phyloP scores from a whole-genome alignment of 208 protist species.

The Leishmania arabica region DNA sequence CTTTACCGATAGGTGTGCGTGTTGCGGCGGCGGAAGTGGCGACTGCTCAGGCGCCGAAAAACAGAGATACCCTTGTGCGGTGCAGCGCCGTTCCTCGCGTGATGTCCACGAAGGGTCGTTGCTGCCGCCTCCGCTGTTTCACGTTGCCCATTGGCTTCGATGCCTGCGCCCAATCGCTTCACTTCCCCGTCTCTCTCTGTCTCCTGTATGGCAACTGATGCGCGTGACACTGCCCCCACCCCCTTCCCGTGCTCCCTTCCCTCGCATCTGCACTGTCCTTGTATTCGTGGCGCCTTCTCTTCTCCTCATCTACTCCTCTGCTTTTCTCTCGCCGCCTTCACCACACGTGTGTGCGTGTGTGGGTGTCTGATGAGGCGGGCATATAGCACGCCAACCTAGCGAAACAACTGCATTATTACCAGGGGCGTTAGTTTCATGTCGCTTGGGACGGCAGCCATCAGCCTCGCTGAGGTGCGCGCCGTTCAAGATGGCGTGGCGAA shows the following conservation, averaged over 20 bases:
- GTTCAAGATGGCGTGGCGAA: conserved; percentile 74
- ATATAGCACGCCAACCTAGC: neutral
- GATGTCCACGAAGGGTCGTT: neutral
- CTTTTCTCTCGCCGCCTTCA: neutral
- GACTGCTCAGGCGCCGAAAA: neutral
- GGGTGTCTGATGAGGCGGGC: neutral
- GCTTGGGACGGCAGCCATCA: conserved; percentile 38
- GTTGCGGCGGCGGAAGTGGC: neutral
- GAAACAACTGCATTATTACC: neutral
- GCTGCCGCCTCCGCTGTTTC: neutral
- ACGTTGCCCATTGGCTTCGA: neutral
- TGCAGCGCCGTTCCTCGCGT: neutral
- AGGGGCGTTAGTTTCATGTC: conserved; percentile 16
- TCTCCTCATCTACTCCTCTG: neutral
- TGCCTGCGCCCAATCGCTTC: neutral
- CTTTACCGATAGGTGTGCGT: neutral
- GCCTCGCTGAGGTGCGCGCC: conserved; percentile 62
- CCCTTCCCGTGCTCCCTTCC: neutral
- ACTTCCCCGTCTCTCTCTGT: neutral
- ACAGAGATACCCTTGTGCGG: neutral
- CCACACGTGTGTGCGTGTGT: neutral
- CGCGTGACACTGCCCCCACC: neutral
- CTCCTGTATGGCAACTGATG: neutral
- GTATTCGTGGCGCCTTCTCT: neutral
- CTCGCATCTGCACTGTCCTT: neutral